These are phyloP conservation scores for Daedaleopsis nitida DNA, from an alignment of 768 basidiomycete species.

Conservation along the genomic window DNA sequence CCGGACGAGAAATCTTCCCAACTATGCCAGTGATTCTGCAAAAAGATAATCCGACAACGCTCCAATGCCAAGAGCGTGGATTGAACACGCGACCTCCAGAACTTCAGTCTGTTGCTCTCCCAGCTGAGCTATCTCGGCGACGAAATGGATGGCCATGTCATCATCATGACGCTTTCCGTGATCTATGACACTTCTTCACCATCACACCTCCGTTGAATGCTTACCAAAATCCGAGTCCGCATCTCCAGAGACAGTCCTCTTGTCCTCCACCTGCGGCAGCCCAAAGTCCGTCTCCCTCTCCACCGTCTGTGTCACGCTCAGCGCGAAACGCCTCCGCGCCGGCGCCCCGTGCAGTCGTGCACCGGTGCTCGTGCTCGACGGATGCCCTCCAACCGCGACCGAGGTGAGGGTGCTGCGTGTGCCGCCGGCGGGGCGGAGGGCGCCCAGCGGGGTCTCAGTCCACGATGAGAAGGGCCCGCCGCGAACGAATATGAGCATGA, in stretches of 20 bases:
- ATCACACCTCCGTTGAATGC: too few species aligned
- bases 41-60: neutral
- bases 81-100: constrained; percentile 26
- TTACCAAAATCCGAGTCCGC: neutral
- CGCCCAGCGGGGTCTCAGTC: neutral
- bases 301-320: constrained; percentile 6
- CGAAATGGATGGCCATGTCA: too few species aligned
- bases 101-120: constrained; percentile 41
- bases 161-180: too few species aligned
- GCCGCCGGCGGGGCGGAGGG: neutral
- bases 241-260: neutral
- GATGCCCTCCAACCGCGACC: neutral
- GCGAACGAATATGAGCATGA: constrained; percentile 18
- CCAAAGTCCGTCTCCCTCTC: constrained; percentile 13
- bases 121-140: constrained; percentile 40
- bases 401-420: neutral
- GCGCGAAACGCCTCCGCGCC: constrained; percentile 2
- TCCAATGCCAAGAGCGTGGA: constrained; percentile 23
- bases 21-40: too few species aligned
- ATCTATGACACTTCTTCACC: neutral
- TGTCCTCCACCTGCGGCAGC: too few species aligned
- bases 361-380: too few species aligned
- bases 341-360: neutral
- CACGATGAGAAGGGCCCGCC: constrained; percentile 12
- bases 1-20: too few species aligned